These are phyloP conservation scores for Dothiorella sarmentorum DNA, from an alignment of 2,329 filamentous ascomycete species.

Conservation along the genomic window DNA sequence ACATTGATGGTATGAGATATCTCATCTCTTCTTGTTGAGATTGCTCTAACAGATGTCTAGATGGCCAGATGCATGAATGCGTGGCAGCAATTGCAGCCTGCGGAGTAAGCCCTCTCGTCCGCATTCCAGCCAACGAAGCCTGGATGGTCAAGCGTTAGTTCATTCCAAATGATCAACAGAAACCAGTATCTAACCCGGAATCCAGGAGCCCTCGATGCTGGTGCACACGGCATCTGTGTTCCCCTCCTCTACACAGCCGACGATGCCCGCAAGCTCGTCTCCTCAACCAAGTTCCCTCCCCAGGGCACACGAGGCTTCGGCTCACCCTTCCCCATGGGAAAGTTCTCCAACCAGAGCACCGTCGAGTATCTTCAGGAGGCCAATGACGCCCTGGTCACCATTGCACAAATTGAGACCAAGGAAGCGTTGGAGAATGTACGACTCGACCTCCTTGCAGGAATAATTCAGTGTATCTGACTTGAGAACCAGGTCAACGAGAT, in stretches of 20 bases:
- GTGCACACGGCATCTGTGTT: conserved; percentile 58
- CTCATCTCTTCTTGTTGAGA: neutral
- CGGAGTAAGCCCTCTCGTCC: conserved; percentile 44
- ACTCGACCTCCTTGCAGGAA: neutral
- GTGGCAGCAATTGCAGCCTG: conserved; percentile 48
- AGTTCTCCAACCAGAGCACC: conserved; percentile 40
- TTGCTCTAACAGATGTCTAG: conserved; percentile 23
- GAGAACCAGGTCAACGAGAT: conserved; percentile 43
- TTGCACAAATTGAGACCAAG: conserved; percentile 47
- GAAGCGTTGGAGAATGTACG: conserved; percentile 36
- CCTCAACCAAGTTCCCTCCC: conserved; percentile 55
- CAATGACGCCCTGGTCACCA: conserved; percentile 52
- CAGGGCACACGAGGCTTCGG: conserved; percentile 55
- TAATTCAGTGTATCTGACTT: conserved; percentile 28
- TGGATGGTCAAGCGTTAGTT: conserved; percentile 59
- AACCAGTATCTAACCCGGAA: neutral
- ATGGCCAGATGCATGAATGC: conserved; percentile 54
- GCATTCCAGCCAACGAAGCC: conserved; percentile 54
- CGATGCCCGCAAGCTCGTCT: conserved; percentile 51
- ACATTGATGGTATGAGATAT: conserved; percentile 47
- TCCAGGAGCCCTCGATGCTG: conserved; percentile 54
- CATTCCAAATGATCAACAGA: neutral
- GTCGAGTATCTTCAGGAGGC: conserved; percentile 53
- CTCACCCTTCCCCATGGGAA: conserved; percentile 51
- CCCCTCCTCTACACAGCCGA: conserved; percentile 52